Evolutionary conservation across 2,329 filamentous ascomycete genomes (phyloP).

Genomic region (Monilinia laxa): DNA sequence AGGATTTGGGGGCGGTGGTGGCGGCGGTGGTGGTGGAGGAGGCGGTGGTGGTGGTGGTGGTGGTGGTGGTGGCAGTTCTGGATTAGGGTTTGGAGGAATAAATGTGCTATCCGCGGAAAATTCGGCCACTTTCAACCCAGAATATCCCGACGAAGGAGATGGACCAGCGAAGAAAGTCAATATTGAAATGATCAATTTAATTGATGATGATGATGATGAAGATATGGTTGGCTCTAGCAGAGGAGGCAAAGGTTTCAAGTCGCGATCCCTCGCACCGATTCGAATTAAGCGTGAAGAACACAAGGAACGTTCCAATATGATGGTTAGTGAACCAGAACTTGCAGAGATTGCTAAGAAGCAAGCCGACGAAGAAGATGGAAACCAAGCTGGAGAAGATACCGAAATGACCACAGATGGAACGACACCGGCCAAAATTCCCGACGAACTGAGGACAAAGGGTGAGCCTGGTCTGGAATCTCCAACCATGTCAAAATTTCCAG

Average conservation of each 20-base stretch:
- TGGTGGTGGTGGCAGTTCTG: conserved; percentile 14
- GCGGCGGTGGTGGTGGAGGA: conserved; percentile 4
- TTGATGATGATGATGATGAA: conserved; percentile 31
- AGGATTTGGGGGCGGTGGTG: not conserved
- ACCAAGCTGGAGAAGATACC: not conserved
- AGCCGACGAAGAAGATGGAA: conserved; percentile 23
- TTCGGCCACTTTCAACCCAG: conserved; percentile 28
- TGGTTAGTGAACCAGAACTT: conserved; percentile 28
- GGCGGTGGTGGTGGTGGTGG: no score
- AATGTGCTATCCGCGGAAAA: conserved; percentile 13
- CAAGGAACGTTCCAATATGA: conserved; percentile 35
- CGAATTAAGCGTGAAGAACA: conserved; percentile 38
- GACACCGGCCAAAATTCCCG: not conserved
- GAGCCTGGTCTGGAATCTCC: conserved; percentile 19
- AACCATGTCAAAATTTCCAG: conserved; percentile 14
- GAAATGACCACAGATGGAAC: conserved; percentile 1
- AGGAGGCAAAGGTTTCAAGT: conserved; percentile 26
- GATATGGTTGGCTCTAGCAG: conserved; percentile 22
- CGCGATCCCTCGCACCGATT: conserved; percentile 35
- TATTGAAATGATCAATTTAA: conserved; percentile 37
- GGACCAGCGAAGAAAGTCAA: conserved; percentile 33
- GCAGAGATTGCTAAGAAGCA: conserved; percentile 18
- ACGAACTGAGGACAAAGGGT: conserved; percentile 3
- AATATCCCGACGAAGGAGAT: conserved; percentile 37
- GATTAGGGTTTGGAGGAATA: conserved; percentile 14